phyloP scores from a whole-genome alignment of 495 filamentous ascomycete genomes.

The Annulohypoxylon moriforme region DNA sequence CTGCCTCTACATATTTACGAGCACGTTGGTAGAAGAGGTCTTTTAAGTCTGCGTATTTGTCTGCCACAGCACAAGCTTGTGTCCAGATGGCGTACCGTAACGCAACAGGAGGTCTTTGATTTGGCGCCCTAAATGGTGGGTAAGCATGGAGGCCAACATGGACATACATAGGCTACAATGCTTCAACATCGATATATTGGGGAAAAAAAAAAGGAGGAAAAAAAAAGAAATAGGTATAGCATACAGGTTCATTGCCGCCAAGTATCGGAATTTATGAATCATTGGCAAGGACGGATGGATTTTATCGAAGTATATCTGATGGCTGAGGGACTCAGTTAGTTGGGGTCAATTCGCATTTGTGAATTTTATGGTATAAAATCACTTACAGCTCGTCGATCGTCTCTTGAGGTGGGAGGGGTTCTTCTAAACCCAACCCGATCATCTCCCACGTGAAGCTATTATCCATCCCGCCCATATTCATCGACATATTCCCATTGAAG shows the following conservation, averaged over 20 bases:
- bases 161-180: not conserved
- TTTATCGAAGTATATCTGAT: constrained; percentile 90
- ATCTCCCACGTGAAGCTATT: constrained; percentile 83
- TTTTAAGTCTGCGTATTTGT: constrained; percentile 80
- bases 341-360: too few relatives aligned
- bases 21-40: constrained; percentile 88
- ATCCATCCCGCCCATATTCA: constrained; percentile 58
- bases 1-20: constrained; percentile 87
- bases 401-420: constrained; percentile 87
- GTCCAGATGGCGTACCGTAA: constrained; percentile 96
- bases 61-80: constrained; percentile 81
- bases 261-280: constrained; percentile 87
- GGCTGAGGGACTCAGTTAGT: constrained; percentile 60
- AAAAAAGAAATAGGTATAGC: constrained; percentile 30
- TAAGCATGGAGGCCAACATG: constrained; percentile 35
- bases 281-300: constrained; percentile 86
- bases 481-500: constrained; percentile 60
- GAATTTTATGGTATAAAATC: constrained; percentile 47
- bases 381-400: constrained; percentile 88
- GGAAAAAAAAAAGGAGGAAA: not conserved
- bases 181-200: not conserved
- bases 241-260: constrained; percentile 82
- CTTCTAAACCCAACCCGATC: constrained; percentile 92
- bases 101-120: constrained; percentile 86
- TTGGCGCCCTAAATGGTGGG: constrained; percentile 66